phyloP scores from a whole-genome alignment of 805 yeast species.

The Pichia heedii region DNA sequence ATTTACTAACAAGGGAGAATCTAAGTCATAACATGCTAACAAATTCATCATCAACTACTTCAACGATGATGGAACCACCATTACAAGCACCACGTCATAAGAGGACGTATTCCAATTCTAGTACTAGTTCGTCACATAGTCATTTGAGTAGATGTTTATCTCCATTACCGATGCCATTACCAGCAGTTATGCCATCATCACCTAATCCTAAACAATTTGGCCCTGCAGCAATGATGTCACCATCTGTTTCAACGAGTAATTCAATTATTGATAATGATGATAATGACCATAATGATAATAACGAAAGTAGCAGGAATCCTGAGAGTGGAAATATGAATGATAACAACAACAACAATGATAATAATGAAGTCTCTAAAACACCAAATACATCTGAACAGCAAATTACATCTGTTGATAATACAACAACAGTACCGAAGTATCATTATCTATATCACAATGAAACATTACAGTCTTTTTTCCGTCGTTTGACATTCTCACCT shows the following conservation, averaged over 20 bases:
- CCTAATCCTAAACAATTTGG: constrained; percentile 11
- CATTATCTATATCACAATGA: constrained; percentile 69
- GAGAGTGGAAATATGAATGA: too few species aligned
- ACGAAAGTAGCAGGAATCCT: background rate
- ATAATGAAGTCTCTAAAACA: constrained; percentile 25
- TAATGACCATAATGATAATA: background rate
- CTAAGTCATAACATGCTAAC: background rate
- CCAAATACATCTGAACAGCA: too few species aligned
- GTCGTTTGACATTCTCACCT: constrained; percentile 79
- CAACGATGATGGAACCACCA: constrained; percentile 25
- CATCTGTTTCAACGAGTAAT: background rate
- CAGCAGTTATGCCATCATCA: constrained; percentile 38
- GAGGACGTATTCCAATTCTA: constrained; percentile 34
- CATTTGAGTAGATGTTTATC: constrained; percentile 20
- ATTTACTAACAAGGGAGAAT: background rate
- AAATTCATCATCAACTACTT: background rate
- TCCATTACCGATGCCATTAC: constrained; percentile 29
- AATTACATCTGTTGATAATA: background rate
- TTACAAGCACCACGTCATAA: constrained; percentile 27
- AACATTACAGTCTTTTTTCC: constrained; percentile 80
- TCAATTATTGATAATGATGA: too few species aligned
- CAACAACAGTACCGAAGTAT: constrained; percentile 18
- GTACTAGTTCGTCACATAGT: constrained; percentile 25
- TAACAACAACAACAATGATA: background rate
- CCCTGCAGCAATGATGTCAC: constrained; percentile 3